Evolutionary conservation across 768 basidiomycete genomes (phyloP).

Genomic region (Fibroporia radiculosa): DNA sequence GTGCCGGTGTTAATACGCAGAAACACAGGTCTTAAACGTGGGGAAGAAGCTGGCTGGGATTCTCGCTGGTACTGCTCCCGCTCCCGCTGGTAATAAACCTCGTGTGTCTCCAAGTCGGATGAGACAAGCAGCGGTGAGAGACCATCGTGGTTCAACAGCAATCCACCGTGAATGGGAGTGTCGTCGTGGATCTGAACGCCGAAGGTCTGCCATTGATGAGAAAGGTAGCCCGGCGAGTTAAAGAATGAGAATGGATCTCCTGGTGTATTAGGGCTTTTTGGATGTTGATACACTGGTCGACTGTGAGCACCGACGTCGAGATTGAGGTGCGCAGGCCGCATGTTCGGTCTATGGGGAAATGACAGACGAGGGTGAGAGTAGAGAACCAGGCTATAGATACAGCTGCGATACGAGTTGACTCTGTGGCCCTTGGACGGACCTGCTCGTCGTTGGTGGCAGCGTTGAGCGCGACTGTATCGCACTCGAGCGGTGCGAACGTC

Average conservation of each 20-base stretch:
- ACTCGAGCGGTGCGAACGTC: no score
- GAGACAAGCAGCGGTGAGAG: background rate
- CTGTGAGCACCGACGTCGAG: background rate
- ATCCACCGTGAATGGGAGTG: background rate
- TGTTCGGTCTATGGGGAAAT: background rate
- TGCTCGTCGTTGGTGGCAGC: no score
- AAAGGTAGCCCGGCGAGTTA: background rate
- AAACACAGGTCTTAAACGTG: constrained; percentile 13
- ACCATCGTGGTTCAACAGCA: background rate
- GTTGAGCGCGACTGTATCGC: no score
- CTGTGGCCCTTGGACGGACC: no score
- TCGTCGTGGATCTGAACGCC: background rate
- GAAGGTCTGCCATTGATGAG: constrained; percentile 1
- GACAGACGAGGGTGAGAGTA: constrained; percentile 1
- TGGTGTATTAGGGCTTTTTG: background rate
- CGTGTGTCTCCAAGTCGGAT: background rate
- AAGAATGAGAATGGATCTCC: background rate
- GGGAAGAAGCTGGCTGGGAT: constrained; percentile 7
- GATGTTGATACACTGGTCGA: background rate
- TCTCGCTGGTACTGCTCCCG: background rate
- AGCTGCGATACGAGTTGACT: no score
- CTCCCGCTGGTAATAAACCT: background rate
- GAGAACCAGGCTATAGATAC: no score
- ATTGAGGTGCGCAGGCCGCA: constrained; percentile 1
- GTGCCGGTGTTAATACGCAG: constrained; percentile 4